Evolutionary conservation across 108 stramenopile genomes (phyloP).

Genomic region (Fistulifera pelliculosa): DNA sequence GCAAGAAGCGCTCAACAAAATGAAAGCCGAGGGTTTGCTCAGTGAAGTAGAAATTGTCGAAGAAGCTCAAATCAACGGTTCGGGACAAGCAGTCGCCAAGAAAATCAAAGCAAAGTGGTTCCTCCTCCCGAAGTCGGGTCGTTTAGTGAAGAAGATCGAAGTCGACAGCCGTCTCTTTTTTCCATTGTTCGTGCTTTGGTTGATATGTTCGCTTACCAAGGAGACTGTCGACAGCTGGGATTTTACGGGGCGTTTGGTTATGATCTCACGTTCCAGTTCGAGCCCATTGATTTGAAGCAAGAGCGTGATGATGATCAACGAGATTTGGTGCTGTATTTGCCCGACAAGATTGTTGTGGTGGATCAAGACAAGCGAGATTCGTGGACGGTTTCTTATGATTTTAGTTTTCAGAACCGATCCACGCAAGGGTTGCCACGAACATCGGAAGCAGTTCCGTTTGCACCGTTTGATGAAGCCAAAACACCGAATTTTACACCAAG

Average conservation of each 20-base stretch:
- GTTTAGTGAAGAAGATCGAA: slow-evolving; percentile 92
- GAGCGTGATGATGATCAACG: slow-evolving; percentile 80
- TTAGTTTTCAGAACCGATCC: slow-evolving; percentile 59
- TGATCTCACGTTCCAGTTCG: slow-evolving; percentile 96
- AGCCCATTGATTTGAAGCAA: slow-evolving; percentile 83
- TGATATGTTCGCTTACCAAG: slow-evolving; percentile 74
- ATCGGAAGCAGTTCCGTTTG: slow-evolving; percentile 39
- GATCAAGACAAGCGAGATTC: slow-evolving; percentile 90
- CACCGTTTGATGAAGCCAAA: slow-evolving; percentile 37
- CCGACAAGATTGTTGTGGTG: slow-evolving; percentile 88
- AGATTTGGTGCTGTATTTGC: slow-evolving; percentile 87
- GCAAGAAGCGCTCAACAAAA: slow-evolving; percentile 57
- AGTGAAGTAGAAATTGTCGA: slow-evolving; percentile 29
- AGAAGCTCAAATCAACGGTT: slow-evolving; percentile 3
- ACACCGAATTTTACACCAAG: slow-evolving; percentile 44
- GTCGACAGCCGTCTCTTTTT: slow-evolving; percentile 86
- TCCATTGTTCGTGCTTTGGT: slow-evolving; percentile 86
- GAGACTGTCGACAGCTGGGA: slow-evolving; percentile 87
- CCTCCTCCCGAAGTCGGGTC: slow-evolving; percentile 73
- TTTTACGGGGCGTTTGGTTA: slow-evolving; percentile 96
- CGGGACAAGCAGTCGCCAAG: slow-evolving; percentile 1
- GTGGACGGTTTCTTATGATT: slow-evolving; percentile 90
- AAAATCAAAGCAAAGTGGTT: slow-evolving; percentile 56
- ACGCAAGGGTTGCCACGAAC: slow-evolving; percentile 78
- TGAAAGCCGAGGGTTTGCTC: slow-evolving; percentile 46